Evolutionary conservation across 345 rosid species (phyloP).

Genomic region (Mangifera indica): DNA sequence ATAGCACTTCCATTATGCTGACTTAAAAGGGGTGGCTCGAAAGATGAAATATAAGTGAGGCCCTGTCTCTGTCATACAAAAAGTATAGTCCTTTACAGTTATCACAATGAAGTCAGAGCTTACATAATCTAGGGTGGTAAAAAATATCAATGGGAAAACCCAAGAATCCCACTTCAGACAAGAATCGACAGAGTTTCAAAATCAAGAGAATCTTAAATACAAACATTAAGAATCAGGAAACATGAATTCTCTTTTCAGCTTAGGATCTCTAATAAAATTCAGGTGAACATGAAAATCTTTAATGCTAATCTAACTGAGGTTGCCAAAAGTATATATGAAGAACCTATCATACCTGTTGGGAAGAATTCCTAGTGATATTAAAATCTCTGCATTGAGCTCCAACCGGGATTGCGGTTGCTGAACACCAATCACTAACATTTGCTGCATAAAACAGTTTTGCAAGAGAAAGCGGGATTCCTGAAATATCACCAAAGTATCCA

Average conservation of each 20-base stretch:
- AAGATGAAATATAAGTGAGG: conserved; percentile 50
- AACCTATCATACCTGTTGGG: conserved; percentile 50
- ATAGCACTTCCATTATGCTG: conserved; percentile 58
- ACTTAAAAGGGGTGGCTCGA: conserved; percentile 67
- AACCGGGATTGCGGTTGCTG: conserved; percentile 63
- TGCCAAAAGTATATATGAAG: background rate
- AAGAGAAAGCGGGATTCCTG: conserved; percentile 54
- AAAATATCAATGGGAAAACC: background rate
- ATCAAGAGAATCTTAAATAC: no score
- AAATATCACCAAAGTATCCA: conserved; percentile 25
- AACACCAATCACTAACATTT: conserved; percentile 62
- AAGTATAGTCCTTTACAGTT: conserved; percentile 12
- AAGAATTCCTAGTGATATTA: conserved; percentile 35
- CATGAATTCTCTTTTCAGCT: background rate
- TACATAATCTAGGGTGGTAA: background rate
- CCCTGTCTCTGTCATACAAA: conserved; percentile 51
- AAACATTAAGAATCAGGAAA: background rate
- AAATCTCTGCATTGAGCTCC: conserved; percentile 81
- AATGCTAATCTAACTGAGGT: background rate
- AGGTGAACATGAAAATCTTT: background rate
- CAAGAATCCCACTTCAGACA: background rate
- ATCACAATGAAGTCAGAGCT: conserved; percentile 7
- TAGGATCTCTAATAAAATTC: conserved; percentile 11
- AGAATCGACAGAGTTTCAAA: no score
- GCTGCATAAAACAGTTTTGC: conserved; percentile 66